Evolutionary conservation across 1,284 basidiomycete species (phyloP).

Genomic region (Schizophyllum commune): DNA sequence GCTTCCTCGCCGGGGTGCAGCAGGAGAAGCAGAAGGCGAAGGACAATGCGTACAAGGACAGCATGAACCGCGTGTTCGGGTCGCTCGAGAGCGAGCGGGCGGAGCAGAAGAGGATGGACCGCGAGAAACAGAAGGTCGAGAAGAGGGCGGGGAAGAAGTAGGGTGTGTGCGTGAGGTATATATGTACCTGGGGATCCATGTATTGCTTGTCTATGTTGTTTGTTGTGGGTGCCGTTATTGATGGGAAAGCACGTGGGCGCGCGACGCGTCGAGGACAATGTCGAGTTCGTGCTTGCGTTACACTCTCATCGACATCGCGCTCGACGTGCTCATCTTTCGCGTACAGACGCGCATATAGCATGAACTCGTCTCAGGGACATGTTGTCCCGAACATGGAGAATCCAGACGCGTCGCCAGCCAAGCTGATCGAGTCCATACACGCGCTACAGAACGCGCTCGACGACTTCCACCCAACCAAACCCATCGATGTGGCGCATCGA

Average conservation of each 20-base stretch:
- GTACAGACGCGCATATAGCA: background rate
- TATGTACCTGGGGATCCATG: background rate
- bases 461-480: background rate
- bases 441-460: slow-evolving; percentile 19
- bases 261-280: background rate
- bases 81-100: slow-evolving; percentile 86
- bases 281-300: background rate
- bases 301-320: background rate
- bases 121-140: slow-evolving; percentile 73
- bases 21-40: slow-evolving; percentile 80
- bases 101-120: slow-evolving; percentile 91
- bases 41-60: slow-evolving; percentile 70
- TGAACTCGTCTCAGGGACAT: background rate
- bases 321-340: background rate
- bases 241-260: background rate
- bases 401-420: slow-evolving; percentile 28
- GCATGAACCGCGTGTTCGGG: slow-evolving; percentile 79
- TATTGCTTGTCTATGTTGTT: background rate
- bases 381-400: background rate
- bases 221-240: background rate
- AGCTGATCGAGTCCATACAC: slow-evolving; percentile 37
- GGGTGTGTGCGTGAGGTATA: background rate
- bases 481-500: background rate
- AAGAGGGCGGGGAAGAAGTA: slow-evolving; percentile 66
- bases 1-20: slow-evolving; percentile 86